Evolutionary conservation across 352 stramenopile genomes (phyloP).

Genomic region (Pythium biforme): DNA sequence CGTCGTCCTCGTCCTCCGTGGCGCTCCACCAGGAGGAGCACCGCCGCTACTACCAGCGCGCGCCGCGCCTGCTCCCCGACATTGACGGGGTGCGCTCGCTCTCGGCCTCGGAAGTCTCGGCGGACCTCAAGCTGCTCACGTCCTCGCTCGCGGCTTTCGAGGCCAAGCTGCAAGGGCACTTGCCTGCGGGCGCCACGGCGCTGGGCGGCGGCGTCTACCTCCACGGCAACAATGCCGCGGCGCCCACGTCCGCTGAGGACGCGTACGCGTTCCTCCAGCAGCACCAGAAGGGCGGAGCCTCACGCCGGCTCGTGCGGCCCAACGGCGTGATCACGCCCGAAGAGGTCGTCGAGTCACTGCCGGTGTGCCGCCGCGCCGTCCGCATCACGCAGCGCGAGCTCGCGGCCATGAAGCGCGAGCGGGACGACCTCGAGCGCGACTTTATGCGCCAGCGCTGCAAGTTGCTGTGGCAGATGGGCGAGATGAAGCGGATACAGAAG

Average conservation of each 20-base stretch:
- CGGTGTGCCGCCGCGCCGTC: constrained; percentile 60
- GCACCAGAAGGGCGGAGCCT: constrained; percentile 17
- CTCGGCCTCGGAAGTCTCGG: constrained; percentile 42
- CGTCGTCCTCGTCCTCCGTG: constrained; percentile 4
- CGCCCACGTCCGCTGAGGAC: constrained; percentile 24
- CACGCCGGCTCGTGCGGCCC: constrained; percentile 31
- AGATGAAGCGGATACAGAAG: constrained; percentile 73
- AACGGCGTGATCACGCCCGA: constrained; percentile 62
- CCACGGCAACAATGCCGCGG: constrained; percentile 21
- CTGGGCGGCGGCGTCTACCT: constrained; percentile 23
- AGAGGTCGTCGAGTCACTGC: constrained; percentile 72
- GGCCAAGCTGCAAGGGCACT: constrained; percentile 25
- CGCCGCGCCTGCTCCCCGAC: constrained; percentile 50
- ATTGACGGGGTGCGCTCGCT: constrained; percentile 58
- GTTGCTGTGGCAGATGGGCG: constrained; percentile 57
- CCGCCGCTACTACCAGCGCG: constrained; percentile 41
- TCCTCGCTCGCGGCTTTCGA: constrained; percentile 51
- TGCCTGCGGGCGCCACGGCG: constrained; percentile 14
- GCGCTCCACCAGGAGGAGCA: constrained; percentile 24
- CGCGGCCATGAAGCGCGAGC: constrained; percentile 61
- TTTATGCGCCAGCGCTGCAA: constrained; percentile 69
- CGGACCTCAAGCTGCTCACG: constrained; percentile 62
- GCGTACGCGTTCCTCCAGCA: constrained; percentile 31
- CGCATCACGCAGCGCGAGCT: constrained; percentile 76
- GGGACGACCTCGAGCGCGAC: constrained; percentile 70